Evolutionary conservation across 2,329 filamentous ascomycete species (phyloP), one percentile per base, ranked within the genome.

Genomic region (Paecilomyces variotii): DNA sequence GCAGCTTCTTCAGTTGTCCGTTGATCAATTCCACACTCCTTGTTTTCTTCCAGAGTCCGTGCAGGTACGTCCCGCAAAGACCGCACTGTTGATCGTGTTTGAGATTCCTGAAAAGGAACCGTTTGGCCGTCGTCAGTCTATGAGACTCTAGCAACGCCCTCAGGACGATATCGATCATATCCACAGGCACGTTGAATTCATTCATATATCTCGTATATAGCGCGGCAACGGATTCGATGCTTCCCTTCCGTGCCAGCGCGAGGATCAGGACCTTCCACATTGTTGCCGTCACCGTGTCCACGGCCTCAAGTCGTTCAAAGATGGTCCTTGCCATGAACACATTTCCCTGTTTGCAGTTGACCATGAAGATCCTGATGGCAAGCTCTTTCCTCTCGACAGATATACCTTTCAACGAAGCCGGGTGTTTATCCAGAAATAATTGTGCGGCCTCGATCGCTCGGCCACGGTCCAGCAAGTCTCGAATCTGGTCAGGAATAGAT

Each of bases 201-300:
- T 65, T 62, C 56, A 62, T 64, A 39, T 67, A 63, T 54, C 66
- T 62, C 57, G 68, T 59, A 59, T 72, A 76, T 26, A 76, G 58
- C 14, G 63, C 67, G 12, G 70, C 69, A 4, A 71, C 68, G 12
- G 72, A 70, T 62, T 76, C 74, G n/a, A 73, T 62, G 53, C 68
- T 67, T 2, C 71, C 70, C 54, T 69, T 67, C 55, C 69, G 74
- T 11, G 71, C 71, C 56, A 76, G 61, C 11, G 68, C 59, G 56
- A 72, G 64, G 50, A 77, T 68, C 63, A 77, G 57, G 11, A 69
- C 63, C 54, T 70, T 69, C 75, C 75, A 77, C 62, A 76, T 68
- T 12, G 64, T 60, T 7, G 61, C 62, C 12, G 70, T 69, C 5
- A 76, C 60, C 19, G 64, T 60, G 50, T 70, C 66, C 53, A 74